Evolutionary conservation across 352 stramenopile species (phyloP).

Genomic region (Globisporangium cystogenes): DNA sequence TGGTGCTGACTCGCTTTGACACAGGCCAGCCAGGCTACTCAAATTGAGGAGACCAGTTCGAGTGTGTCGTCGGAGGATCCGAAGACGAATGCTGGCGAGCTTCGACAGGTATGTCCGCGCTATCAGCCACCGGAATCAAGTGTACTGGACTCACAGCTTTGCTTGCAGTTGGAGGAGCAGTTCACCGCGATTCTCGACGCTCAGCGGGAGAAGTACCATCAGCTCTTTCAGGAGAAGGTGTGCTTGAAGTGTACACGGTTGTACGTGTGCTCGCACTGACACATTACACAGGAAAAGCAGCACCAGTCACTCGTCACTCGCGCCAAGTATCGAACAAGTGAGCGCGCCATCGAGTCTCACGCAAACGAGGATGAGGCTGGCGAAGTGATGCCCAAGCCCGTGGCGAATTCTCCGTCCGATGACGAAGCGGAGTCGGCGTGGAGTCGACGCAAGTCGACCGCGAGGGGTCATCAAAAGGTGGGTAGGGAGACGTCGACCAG

Average conservation of each 20-base stretch:
- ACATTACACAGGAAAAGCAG: conserved; percentile 2
- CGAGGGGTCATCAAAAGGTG: too few relatives aligned
- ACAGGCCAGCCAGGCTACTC: neutral
- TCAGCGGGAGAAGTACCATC: conserved; percentile 5
- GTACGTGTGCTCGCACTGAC: neutral
- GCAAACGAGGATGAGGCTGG: neutral
- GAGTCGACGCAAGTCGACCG: too few relatives aligned
- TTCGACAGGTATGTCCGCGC: neutral
- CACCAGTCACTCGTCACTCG: neutral
- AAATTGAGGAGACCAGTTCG: neutral
- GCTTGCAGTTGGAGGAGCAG: conserved; percentile 2
- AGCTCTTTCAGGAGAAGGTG: conserved; percentile 7
- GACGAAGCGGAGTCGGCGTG: too few relatives aligned
- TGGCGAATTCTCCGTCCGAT: too few relatives aligned
- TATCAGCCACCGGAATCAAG: neutral
- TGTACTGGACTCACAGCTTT: neutral
- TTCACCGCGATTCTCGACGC: neutral
- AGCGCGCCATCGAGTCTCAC: neutral
- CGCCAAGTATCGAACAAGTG: neutral
- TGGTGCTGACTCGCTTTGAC: neutral
- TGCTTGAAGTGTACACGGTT: neutral
- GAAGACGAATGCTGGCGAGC: neutral
- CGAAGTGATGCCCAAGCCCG: neutral
- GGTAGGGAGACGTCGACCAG: neutral
- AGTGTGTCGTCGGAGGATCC: neutral